These are phyloP conservation scores for Echinochloa phyllopogon DNA, from an alignment of 176 grass and related monocot genomes.

Conservation along the genomic window DNA sequence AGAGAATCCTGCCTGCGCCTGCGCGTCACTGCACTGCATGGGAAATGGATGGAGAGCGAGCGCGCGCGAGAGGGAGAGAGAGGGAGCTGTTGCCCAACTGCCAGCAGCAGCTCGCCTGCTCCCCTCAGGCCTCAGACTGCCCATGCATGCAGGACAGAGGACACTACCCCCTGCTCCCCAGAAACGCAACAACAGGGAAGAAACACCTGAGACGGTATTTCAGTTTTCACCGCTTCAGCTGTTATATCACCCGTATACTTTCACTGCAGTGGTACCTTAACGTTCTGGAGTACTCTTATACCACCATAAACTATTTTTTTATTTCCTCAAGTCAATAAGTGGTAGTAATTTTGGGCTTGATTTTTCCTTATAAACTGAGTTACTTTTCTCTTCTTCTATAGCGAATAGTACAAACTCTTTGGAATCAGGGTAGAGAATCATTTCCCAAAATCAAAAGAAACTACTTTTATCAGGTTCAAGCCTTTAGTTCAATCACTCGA, in stretches of 20 bases:
- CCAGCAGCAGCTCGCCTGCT: slow-evolving; percentile 49
- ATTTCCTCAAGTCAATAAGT: no score
- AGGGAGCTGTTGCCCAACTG: slow-evolving; percentile 51
- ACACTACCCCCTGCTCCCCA: slow-evolving; percentile 42
- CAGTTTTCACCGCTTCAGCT: not conserved
- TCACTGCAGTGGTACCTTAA: not conserved
- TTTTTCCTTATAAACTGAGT: no score
- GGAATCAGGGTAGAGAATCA: no score
- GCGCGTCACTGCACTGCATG: slow-evolving; percentile 16
- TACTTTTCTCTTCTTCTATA: no score
- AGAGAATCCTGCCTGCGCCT: slow-evolving; percentile 39
- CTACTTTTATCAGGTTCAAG: no score
- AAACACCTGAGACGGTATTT: slow-evolving; percentile 4
- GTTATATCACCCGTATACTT: not conserved
- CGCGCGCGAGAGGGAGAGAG: not conserved
- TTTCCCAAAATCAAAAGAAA: no score
- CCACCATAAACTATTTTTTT: no score
- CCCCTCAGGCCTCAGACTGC: not conserved
- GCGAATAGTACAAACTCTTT: no score
- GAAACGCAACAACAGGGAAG: slow-evolving; percentile 36
- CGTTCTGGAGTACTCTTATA: no score
- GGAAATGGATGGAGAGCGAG: not conserved
- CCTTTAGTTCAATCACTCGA: no score
- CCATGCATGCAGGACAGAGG: slow-evolving; percentile 27
- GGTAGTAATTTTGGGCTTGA: no score